Evolutionary conservation across 768 basidiomycete genomes (phyloP), one percentile per base, ranked within the genome.

Genomic region (Tubosaeta sp.): DNA sequence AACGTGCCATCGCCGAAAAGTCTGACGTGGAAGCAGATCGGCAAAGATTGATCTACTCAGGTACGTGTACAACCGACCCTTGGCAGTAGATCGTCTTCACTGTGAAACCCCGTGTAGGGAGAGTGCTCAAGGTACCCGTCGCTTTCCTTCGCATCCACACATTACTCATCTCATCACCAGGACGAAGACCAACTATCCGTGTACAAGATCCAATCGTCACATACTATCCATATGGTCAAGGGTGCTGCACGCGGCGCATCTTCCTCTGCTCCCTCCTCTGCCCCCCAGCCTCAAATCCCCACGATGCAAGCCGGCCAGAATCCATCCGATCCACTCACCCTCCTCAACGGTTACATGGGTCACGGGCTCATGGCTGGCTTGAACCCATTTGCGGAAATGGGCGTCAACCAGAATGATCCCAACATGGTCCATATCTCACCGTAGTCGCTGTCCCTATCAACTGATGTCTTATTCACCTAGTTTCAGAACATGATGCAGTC

Each of bases 151-250:
- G 34, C 34, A 30, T 7, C 13, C 39, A 22, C 18, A 30, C 25
- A 19, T 5, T 18, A 2, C 43, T 52, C 40, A 40, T 19, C 54
- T 62, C 35, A 55, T 54, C 48, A 45, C 13, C 60, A 92, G 85
- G 90, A 92, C 58, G 92, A 95, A 44, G 93, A 97, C 60, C 62
- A 67, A 12, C 74, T 96, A 10, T 83, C 87, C 1, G 75, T 76
- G 8, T 96, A 96, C 80, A 95, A 96, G 76, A 93, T 96, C 52
- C 88, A 90, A 62, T 81, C 86, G 1, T 77, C 80, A 3, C 90
- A 96, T 65, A 94, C 92, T 0, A 83, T 94, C 36, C 93, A 93
- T 67, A 92, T 93, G 89, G 94, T 94, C 60, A 95, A 94, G 66
- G 89, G 90, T 21, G 83, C 80, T 10, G 76, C 84, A 1, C 79